Evolutionary conservation across 2,329 filamentous ascomycete genomes (phyloP).

Genomic region (Talaromyces sp.): DNA sequence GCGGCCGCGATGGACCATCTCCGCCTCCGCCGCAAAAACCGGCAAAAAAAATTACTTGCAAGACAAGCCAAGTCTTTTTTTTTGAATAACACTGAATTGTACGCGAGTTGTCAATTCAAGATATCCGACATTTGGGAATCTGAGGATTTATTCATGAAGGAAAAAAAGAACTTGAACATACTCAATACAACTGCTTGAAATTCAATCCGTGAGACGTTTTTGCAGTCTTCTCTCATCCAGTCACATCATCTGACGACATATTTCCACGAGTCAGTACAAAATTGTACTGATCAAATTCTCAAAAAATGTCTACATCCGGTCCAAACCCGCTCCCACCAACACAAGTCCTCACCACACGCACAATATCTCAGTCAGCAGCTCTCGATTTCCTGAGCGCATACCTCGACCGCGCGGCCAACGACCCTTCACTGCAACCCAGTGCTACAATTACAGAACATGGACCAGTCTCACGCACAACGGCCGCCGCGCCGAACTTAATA

Average conservation of each 20-base stretch:
- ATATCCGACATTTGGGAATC: background rate
- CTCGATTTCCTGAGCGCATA: conserved; percentile 39
- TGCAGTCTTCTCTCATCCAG: background rate
- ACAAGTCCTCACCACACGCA: conserved; percentile 28
- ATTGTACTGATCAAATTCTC: background rate
- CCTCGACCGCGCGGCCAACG: conserved; percentile 35
- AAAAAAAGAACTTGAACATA: background rate
- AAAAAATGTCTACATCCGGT: conserved; percentile 30
- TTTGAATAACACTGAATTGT: background rate
- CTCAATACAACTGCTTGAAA: background rate
- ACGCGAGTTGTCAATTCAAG: background rate
- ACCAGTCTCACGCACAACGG: conserved; percentile 36
- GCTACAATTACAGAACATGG: conserved; percentile 40
- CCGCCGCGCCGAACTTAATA: conserved; percentile 36
- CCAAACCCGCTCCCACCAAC: conserved; percentile 34
- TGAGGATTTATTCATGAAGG: background rate
- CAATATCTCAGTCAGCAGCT: conserved; percentile 33
- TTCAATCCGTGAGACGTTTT: background rate
- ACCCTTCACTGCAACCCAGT: conserved; percentile 39
- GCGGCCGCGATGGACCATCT: conserved; percentile 16
- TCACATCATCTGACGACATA: background rate
- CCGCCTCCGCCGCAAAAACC: background rate
- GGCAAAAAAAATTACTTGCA: conserved; percentile 1
- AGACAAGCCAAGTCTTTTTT: too few species aligned
- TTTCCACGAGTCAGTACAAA: background rate